These are phyloP conservation scores for Decorospora gaudefroyi DNA, from an alignment of 2,329 filamentous ascomycete genomes.

Conservation along the genomic window DNA sequence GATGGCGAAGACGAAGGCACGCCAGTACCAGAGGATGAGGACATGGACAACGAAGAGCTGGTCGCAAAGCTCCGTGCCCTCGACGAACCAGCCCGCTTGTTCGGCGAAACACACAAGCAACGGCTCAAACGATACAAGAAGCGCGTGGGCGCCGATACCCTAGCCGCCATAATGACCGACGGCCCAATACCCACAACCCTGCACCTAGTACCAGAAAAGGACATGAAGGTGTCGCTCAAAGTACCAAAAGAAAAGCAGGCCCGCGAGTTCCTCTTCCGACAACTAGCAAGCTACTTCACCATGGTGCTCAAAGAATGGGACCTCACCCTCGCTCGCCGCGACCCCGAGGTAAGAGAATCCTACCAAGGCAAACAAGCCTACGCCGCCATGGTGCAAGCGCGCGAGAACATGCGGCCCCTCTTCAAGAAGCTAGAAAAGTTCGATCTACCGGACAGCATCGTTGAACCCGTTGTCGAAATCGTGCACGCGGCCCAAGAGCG, in stretches of 20 bases:
- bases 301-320: constrained; percentile 94
- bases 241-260: constrained; percentile 67
- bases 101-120: constrained; percentile 76
- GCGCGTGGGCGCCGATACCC: constrained; percentile 55
- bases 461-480: constrained; percentile 87
- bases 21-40: constrained; percentile 56
- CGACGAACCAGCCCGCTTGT: constrained; percentile 73
- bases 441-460: constrained; percentile 75
- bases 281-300: constrained; percentile 93
- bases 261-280: constrained; percentile 75
- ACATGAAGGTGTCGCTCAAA: constrained; percentile 76
- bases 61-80: constrained; percentile 68
- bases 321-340: constrained; percentile 67
- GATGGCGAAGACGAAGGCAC: constrained; percentile 53
- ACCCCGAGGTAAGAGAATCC: constrained; percentile 66
- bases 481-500: constrained; percentile 87
- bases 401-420: constrained; percentile 84
- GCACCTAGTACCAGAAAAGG: constrained; percentile 75
- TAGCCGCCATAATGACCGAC: constrained; percentile 59
- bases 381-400: constrained; percentile 82
- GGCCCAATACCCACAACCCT: constrained; percentile 88
- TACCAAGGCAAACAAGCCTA: constrained; percentile 80
- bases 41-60: constrained; percentile 74
- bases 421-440: constrained; percentile 86
- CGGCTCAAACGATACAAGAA: constrained; percentile 72